Percentiles rank a stretch among this genome's conserved stretches.
phyloP scores from a whole-genome alignment of 1,284 basidiomycete genomes.

The Ustilago crameri region DNA sequence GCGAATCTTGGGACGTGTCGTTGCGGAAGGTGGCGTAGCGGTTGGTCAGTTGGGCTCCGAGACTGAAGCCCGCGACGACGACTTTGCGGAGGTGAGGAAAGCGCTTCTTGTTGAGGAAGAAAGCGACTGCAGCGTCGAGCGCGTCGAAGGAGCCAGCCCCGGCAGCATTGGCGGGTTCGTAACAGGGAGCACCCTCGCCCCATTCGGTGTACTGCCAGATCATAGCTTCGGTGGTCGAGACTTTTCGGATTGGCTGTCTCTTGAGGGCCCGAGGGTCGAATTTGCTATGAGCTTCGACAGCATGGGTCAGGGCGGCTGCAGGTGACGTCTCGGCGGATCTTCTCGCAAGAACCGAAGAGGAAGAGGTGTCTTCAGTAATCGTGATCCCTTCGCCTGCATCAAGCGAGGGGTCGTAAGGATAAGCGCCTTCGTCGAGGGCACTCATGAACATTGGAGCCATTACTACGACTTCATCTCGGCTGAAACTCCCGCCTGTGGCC shows the following conservation, averaged over 20 bases:
- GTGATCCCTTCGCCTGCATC: slow-evolving; percentile 13
- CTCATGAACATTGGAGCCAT: slow-evolving; percentile 61
- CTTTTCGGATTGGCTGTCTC: slow-evolving; percentile 16
- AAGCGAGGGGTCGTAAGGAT: slow-evolving; percentile 32
- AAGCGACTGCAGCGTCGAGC: slow-evolving; percentile 50
- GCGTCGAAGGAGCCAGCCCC: slow-evolving; percentile 53
- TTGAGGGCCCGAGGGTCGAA: neutral
- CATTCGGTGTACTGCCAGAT: slow-evolving; percentile 54
- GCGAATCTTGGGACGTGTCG: slow-evolving; percentile 33
- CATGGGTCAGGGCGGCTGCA: neutral
- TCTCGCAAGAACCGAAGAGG: neutral
- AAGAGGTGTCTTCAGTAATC: slow-evolving; percentile 10
- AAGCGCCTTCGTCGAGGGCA: slow-evolving; percentile 53
- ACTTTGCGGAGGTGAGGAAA: slow-evolving; percentile 61
- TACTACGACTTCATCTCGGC: slow-evolving; percentile 55
- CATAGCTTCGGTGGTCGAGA: slow-evolving; percentile 38
- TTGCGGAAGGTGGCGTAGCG: slow-evolving; percentile 56
- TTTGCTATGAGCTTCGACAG: neutral
- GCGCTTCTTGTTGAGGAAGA: slow-evolving; percentile 43
- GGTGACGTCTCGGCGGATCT: slow-evolving; percentile 1
- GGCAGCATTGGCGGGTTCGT: slow-evolving; percentile 38
- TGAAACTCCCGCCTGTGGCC: slow-evolving; percentile 43
- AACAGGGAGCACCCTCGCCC: slow-evolving; percentile 48
- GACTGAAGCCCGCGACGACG: slow-evolving; percentile 61
- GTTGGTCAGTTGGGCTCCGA: slow-evolving; percentile 59